Base-by-base conservation (phyloP, 2,329 filamentous ascomycete genomes). In the Fusarium sp. region DNA sequence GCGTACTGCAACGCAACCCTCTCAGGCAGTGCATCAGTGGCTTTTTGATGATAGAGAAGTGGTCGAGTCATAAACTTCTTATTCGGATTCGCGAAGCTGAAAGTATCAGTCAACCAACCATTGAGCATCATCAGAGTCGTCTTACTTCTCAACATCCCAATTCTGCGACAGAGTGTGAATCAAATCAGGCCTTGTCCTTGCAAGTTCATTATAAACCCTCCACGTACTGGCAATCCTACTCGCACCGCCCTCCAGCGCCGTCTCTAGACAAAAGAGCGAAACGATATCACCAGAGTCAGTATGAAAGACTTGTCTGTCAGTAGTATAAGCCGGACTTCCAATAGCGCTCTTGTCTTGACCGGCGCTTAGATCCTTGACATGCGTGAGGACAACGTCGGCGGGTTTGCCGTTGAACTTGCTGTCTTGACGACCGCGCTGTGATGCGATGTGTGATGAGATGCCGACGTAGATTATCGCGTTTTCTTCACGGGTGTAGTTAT, bases 171-270 rank as follows among this genome's bases (percentile, higher is more conserved):
- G 77, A 0, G 87, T 89, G 2, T 84, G 81, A 19, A 92, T 86
- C 7, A 91, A 75, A 72, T 91, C 89, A 0, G 89, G 89, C 23
- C 89, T 79, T 1, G 83, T 87, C 19, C 76, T 80, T 0, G 89
- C 89, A 2, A 92, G 80, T 69, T 90, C 86, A 66, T 92, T 92
- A 75, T 91, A 92, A 2, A 92, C 86, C 3, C 82, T 81, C 84
- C 86, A 88, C 10, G 84, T 87, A 67, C 87, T 89, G 0, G 88
- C 84, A 18, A 91, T 78, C 57, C 86, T 85, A 68, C 88, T 90
- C 33, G 86, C 82, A 3, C 90, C 89, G 0, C 90, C 90, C 14
- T 78, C 74, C 5, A 80, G 77, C 0, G 84, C 84, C 0, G 88
- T 86, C n/a, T 84, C 84, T 10, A 90, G 82, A 5, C 85, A 86